Evolutionary conservation across 331 rosid species (phyloP).

Genomic region (Saraca asoca): DNA sequence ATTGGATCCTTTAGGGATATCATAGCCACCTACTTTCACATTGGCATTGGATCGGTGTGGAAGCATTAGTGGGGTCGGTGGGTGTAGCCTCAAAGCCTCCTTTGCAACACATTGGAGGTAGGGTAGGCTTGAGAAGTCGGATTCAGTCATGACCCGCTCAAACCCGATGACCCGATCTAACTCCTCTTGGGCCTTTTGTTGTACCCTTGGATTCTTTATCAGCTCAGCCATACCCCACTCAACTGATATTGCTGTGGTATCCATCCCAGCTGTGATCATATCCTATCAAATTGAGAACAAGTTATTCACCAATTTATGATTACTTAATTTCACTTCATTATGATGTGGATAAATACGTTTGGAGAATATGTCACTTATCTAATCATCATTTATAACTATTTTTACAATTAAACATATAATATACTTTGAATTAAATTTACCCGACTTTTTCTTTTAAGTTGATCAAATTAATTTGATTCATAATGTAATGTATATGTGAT

Average conservation of each 20-base stretch:
- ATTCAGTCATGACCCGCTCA: slow-evolving; percentile 62
- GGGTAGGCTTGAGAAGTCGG: slow-evolving; percentile 65
- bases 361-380: too few relatives aligned
- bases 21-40: slow-evolving; percentile 79
- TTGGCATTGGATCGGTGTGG: slow-evolving; percentile 75
- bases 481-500: too few relatives aligned
- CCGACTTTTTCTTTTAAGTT: too few relatives aligned
- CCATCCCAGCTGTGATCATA: slow-evolving; percentile 96
- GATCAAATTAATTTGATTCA: too few relatives aligned
- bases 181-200: slow-evolving; percentile 85
- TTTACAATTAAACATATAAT: too few relatives aligned
- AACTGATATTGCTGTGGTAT: slow-evolving; percentile 71
- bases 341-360: too few relatives aligned
- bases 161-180: slow-evolving; percentile 64
- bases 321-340: too few relatives aligned
- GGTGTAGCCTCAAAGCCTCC: slow-evolving; percentile 79
- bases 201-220: slow-evolving; percentile 74
- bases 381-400: too few relatives aligned
- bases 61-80: slow-evolving; percentile 92
- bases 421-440: too few relatives aligned
- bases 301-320: too few relatives aligned
- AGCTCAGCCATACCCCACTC: slow-evolving; percentile 95
- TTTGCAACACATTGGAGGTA: slow-evolving; percentile 72
- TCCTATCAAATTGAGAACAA: slow-evolving; percentile 47
- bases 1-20: slow-evolving; percentile 79